phyloP scores from a whole-genome alignment of 1,284 basidiomycete species.

The Trichosporon inkin region DNA sequence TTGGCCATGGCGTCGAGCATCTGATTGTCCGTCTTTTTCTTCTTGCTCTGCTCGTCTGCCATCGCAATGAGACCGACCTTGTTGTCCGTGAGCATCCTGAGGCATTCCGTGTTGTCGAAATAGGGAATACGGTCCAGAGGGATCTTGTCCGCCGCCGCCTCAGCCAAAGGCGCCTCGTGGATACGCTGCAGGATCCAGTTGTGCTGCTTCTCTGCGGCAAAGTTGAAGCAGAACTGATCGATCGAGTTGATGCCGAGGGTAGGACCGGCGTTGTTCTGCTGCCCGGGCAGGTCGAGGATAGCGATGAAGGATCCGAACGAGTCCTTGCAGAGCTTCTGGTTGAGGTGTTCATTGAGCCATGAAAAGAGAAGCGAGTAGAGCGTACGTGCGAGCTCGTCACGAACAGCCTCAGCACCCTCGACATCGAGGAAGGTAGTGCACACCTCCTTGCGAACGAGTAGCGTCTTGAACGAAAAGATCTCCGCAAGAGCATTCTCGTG shows the following conservation, averaged over 20 bases:
- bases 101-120: slow-evolving; percentile 87
- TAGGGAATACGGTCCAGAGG: slow-evolving; percentile 60
- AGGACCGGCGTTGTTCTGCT: slow-evolving; percentile 69
- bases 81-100: slow-evolving; percentile 77
- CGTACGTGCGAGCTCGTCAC: slow-evolving; percentile 88
- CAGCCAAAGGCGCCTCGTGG: slow-evolving; percentile 65
- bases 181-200: slow-evolving; percentile 74
- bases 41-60: slow-evolving; percentile 91
- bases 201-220: slow-evolving; percentile 86
- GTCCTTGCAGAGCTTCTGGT: slow-evolving; percentile 85
- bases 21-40: slow-evolving; percentile 86
- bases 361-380: slow-evolving; percentile 92
- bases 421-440: slow-evolving; percentile 95
- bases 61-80: slow-evolving; percentile 93
- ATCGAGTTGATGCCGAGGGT: slow-evolving; percentile 76
- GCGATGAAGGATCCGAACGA: slow-evolving; percentile 89
- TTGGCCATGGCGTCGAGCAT: slow-evolving; percentile 94
- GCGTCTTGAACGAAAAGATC: slow-evolving; percentile 87
- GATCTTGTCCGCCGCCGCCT: slow-evolving; percentile 84
- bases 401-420: slow-evolving; percentile 84
- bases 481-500: slow-evolving; percentile 68
- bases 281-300: slow-evolving; percentile 93
- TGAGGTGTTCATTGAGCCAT: slow-evolving; percentile 95
- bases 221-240: slow-evolving; percentile 95
- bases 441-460: slow-evolving; percentile 86